Percentiles rank a stretch among this genome's conserved stretches.
Conservation (phyloP, 139 green algal genomes). For the Chlamydomonas asymmetrica region DNA sequence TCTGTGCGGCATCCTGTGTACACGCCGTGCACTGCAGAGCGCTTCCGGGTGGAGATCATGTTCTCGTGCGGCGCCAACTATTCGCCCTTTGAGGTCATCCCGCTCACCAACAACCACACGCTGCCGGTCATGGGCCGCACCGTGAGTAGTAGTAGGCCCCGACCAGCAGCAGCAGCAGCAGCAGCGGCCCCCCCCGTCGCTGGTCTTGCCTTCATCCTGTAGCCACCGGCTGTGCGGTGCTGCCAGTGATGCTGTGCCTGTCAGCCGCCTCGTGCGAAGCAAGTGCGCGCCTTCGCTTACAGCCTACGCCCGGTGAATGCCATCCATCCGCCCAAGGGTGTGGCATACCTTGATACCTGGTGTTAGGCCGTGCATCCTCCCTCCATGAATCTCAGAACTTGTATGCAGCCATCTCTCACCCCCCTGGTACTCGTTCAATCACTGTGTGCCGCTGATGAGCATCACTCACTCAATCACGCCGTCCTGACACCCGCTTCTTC, state of each 20-base stretch:
- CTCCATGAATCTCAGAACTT: too few species aligned
- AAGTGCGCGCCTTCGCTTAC: too few species aligned
- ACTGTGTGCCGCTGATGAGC: background rate
- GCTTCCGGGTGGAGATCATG: constrained; percentile 88
- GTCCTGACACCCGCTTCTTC: background rate
- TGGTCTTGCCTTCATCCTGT: too few species aligned
- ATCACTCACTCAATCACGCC: too few species aligned
- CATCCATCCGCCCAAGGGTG: too few species aligned
- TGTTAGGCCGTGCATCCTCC: too few species aligned
- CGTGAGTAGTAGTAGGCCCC: background rate
- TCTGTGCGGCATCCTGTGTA: too few species aligned
- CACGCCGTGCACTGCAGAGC: too few species aligned
- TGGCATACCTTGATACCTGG: too few species aligned
- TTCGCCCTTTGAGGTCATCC: constrained; percentile 46
- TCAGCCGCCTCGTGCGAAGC: too few species aligned
- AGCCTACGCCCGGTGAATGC: too few species aligned
- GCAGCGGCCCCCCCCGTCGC: background rate
- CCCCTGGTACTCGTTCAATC: background rate
- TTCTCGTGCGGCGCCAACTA: constrained; percentile 78
- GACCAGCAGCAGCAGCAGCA: background rate
- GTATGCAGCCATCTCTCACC: background rate
- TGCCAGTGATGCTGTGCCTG: background rate
- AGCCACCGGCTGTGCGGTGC: background rate
- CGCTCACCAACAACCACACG: constrained; percentile 21
- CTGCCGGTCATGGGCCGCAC: constrained; percentile 30